Conservation (phyloP, 345 rosid genomes). For the Hypericum androsaemum region DNA sequence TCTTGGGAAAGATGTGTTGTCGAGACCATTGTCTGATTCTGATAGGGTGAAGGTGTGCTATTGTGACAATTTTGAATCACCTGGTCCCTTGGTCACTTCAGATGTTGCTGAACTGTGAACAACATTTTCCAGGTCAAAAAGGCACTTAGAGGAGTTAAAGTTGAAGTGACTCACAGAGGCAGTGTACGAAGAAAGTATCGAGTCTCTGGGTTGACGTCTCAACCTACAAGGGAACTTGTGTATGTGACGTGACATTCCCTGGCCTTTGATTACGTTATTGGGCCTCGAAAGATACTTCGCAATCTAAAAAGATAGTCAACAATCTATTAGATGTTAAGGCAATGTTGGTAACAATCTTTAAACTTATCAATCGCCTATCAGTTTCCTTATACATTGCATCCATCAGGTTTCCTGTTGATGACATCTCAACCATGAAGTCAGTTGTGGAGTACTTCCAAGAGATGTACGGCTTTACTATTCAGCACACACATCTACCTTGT, state of each 20-base stretch:
- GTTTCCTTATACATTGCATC: too few species aligned
- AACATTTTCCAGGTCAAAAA: conserved; percentile 55
- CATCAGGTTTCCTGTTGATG: conserved; percentile 93
- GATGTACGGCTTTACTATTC: conserved; percentile 94
- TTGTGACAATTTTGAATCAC: neutral
- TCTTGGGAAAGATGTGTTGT: conserved; percentile 65
- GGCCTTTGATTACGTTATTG: neutral
- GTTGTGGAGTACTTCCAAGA: conserved; percentile 96
- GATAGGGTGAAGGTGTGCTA: conserved; percentile 76
- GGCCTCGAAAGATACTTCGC: neutral
- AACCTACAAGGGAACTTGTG: conserved; percentile 95
- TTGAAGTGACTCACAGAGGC: conserved; percentile 93
- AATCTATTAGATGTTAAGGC: neutral
- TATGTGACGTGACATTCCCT: conserved; percentile 23
- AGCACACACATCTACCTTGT: conserved; percentile 88
- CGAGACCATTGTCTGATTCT: conserved; percentile 78
- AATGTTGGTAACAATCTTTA: neutral
- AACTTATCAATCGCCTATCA: too few species aligned
- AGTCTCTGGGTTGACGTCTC: conserved; percentile 92
- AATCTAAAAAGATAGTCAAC: neutral
- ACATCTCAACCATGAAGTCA: conserved; percentile 82
- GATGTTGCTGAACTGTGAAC: neutral
- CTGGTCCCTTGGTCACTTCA: conserved; percentile 8
- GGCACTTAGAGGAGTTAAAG: conserved; percentile 95
- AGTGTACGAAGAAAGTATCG: conserved; percentile 90